phyloP scores from a whole-genome alignment of 805 yeast genomes.

The Pichia insulana region DNA sequence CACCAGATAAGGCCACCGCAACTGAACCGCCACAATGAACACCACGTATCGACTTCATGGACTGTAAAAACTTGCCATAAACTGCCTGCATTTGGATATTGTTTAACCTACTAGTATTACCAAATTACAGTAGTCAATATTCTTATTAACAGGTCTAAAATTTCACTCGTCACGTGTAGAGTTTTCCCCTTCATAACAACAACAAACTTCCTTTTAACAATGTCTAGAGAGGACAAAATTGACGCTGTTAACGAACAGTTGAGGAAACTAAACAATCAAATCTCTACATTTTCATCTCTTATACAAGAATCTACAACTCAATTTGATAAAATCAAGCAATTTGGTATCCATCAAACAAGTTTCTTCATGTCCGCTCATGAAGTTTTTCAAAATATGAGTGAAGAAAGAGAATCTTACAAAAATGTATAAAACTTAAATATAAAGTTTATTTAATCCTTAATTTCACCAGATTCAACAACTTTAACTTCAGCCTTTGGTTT shows the following conservation, averaged over 20 bases:
- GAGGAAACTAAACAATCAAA: slow-evolving; percentile 16
- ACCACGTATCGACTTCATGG: not conserved
- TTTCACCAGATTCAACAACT: slow-evolving; percentile 51
- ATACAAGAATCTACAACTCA: slow-evolving; percentile 20
- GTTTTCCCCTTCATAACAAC: not conserved
- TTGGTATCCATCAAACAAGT: slow-evolving; percentile 23
- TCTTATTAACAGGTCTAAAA: not conserved
- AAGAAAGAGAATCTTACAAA: slow-evolving; percentile 15
- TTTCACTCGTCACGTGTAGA: no score
- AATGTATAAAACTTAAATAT: not conserved
- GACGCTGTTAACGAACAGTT: slow-evolving; percentile 13
- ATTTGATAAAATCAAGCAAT: slow-evolving; percentile 19
- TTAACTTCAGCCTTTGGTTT: slow-evolving; percentile 39
- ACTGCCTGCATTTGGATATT: not conserved
- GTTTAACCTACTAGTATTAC: no score
- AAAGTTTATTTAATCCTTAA: slow-evolving; percentile 22
- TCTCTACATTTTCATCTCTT: slow-evolving; percentile 16
- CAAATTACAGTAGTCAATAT: no score
- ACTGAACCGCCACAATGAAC: slow-evolving; percentile 5
- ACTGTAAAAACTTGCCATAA: not conserved
- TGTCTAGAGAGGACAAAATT: slow-evolving; percentile 4
- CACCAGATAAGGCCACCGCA: slow-evolving; percentile 63
- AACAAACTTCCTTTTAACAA: not conserved
- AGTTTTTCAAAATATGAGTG: slow-evolving; percentile 23
- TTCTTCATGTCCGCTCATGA: slow-evolving; percentile 26